Evolutionary conservation across 805 yeast genomes (phyloP).

Genomic region (Ogataea allantospora): DNA sequence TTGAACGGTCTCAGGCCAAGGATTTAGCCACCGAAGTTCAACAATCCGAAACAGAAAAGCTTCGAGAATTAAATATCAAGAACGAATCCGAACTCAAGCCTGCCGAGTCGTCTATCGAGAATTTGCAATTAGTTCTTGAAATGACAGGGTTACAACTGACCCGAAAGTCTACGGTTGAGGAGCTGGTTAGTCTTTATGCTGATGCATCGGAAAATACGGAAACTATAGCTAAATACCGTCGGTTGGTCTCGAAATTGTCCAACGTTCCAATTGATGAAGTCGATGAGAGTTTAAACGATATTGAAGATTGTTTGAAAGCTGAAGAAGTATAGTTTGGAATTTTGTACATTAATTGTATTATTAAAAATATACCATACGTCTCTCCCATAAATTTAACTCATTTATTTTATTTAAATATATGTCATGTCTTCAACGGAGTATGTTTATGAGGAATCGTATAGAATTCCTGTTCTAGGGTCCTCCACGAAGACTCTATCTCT

Average conservation of each 20-base stretch:
- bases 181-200: conserved; percentile 35
- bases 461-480: conserved; percentile 6
- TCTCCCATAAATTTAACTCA: neutral
- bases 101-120: conserved; percentile 24
- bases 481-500: conserved; percentile 14
- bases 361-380: neutral
- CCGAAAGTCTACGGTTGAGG: conserved; percentile 53
- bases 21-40: conserved; percentile 44
- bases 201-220: conserved; percentile 45
- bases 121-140: conserved; percentile 34
- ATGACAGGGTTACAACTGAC: conserved; percentile 54
- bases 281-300: conserved; percentile 63
- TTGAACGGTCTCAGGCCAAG: conserved; percentile 45
- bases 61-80: conserved; percentile 16
- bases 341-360: conserved; percentile 1
- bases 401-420: neutral
- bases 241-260: conserved; percentile 66
- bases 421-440: neutral
- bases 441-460: conserved; percentile 6
- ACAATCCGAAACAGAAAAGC: conserved; percentile 31
- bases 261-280: conserved; percentile 67
- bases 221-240: conserved; percentile 64
- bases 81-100: conserved; percentile 22
- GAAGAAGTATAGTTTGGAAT: conserved; percentile 15
- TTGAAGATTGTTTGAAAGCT: conserved; percentile 36